Conservation (phyloP, 106 monocot species). For the Alisma plantagoaquatica region DNA sequence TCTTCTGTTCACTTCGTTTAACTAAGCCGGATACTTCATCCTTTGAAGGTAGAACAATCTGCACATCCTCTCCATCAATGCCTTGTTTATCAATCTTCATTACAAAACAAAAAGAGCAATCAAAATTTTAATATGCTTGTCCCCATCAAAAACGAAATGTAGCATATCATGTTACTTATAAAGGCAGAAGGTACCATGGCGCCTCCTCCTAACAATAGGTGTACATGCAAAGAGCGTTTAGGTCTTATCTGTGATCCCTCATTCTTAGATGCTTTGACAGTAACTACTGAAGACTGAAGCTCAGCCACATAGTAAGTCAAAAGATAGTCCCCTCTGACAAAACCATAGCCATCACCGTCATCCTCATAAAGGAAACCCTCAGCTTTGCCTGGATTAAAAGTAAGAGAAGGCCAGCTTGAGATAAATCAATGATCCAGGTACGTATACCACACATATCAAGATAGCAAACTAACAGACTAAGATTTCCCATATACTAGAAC, state of each 20-base stretch:
- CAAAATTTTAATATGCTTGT: not conserved
- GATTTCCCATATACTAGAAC: no score
- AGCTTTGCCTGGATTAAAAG: conserved; percentile 88
- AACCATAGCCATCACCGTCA: conserved; percentile 88
- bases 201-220: conserved; percentile 69
- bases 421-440: no score
- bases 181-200: conserved; percentile 40
- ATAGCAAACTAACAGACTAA: no score
- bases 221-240: conserved; percentile 49
- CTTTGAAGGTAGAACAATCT: conserved; percentile 56
- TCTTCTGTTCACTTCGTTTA: conserved; percentile 42
- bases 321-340: conserved; percentile 53
- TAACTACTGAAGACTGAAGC: conserved; percentile 53
- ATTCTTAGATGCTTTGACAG: conserved; percentile 55
- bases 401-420: no score
- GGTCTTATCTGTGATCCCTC: conserved; percentile 80
- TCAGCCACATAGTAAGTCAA: conserved; percentile 78
- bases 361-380: conserved; percentile 88
- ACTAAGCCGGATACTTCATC: conserved; percentile 53
- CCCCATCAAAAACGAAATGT: not conserved
- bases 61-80: conserved; percentile 73
- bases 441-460: no score
- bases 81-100: conserved; percentile 57
- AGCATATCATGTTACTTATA: not conserved
- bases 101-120: conserved; percentile 1